Conservation (phyloP, 2,329 filamentous ascomycete species). For the Alternaria arborescens region DNA sequence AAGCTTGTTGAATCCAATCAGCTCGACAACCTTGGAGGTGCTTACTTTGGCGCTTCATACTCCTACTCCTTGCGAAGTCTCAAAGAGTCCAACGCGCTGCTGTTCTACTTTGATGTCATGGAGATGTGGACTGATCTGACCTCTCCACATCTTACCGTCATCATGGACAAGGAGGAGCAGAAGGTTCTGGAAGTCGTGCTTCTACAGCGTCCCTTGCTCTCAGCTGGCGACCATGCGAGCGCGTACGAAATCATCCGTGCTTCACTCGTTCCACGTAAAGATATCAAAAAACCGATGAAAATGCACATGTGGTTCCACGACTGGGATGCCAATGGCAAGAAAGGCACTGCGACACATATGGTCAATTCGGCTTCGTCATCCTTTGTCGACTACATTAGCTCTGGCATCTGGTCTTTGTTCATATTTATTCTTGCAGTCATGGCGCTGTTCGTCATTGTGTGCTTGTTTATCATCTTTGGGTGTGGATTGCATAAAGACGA, state of each 20-base stretch:
- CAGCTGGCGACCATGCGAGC: slow-evolving; percentile 26
- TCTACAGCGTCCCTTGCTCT: slow-evolving; percentile 34
- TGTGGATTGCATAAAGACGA: slow-evolving; percentile 38
- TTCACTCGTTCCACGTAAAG: slow-evolving; percentile 20
- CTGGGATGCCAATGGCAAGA: slow-evolving; percentile 42
- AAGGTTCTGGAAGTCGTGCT: slow-evolving; percentile 42
- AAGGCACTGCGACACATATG: slow-evolving; percentile 36
- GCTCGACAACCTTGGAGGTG: slow-evolving; percentile 34
- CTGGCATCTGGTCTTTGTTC: slow-evolving; percentile 37
- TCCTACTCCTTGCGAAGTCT: slow-evolving; percentile 33
- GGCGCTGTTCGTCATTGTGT: slow-evolving; percentile 35
- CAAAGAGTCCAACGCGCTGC: slow-evolving; percentile 23
- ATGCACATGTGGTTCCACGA: slow-evolving; percentile 38
- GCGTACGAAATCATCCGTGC: slow-evolving; percentile 40
- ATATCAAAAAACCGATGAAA: slow-evolving; percentile 3
- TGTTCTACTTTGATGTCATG: slow-evolving; percentile 45
- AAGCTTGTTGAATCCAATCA: slow-evolving; percentile 27
- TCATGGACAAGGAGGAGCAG: slow-evolving; percentile 31
- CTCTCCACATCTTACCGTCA: slow-evolving; percentile 16
- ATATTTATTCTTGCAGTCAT: slow-evolving; percentile 35
- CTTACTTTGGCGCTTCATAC: slow-evolving; percentile 43
- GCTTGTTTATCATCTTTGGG: slow-evolving; percentile 38
- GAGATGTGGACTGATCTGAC: slow-evolving; percentile 32
- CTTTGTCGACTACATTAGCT: slow-evolving; percentile 30
- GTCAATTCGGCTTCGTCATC: slow-evolving; percentile 15